Evolutionary conservation across 345 rosid genomes (phyloP).

Genomic region (Aurinia saxatilis): DNA sequence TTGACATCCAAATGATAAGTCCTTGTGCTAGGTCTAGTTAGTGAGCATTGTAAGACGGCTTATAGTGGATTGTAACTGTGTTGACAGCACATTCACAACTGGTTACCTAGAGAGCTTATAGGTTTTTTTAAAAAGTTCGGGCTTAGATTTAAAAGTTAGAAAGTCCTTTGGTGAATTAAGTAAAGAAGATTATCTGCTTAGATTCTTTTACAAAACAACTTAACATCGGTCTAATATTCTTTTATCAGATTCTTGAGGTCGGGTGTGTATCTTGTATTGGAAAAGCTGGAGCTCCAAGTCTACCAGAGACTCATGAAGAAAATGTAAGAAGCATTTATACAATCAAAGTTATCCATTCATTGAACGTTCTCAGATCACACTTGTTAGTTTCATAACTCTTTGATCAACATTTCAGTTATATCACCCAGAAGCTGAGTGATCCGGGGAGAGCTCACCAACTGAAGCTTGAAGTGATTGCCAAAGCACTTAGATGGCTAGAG

Average conservation of each 20-base stretch:
- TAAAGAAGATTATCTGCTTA: not conserved
- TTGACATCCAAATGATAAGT: not conserved
- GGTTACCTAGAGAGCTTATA: no score
- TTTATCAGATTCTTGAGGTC: constrained; percentile 73
- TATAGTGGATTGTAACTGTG: no score
- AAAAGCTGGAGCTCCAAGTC: constrained; percentile 97
- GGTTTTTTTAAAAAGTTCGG: no score
- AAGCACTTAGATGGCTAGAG: constrained; percentile 86
- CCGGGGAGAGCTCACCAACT: constrained; percentile 92
- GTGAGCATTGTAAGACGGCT: not conserved
- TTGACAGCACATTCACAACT: no score
- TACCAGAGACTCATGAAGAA: constrained; percentile 88
- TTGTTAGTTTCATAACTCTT: not conserved
- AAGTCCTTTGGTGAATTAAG: not conserved
- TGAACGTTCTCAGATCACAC: not conserved
- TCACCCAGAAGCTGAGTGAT: constrained; percentile 73
- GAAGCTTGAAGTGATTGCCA: constrained; percentile 84
- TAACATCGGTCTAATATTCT: not conserved
- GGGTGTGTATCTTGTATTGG: constrained; percentile 90
- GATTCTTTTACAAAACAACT: not conserved
- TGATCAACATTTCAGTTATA: constrained; percentile 43
- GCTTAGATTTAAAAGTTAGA: no score
- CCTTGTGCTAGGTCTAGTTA: not conserved
- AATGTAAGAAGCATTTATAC: constrained; percentile 45
- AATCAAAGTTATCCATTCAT: not conserved